Base-by-base conservation (phyloP, 495 filamentous ascomycete species). In the Penicillium fimorum region DNA sequence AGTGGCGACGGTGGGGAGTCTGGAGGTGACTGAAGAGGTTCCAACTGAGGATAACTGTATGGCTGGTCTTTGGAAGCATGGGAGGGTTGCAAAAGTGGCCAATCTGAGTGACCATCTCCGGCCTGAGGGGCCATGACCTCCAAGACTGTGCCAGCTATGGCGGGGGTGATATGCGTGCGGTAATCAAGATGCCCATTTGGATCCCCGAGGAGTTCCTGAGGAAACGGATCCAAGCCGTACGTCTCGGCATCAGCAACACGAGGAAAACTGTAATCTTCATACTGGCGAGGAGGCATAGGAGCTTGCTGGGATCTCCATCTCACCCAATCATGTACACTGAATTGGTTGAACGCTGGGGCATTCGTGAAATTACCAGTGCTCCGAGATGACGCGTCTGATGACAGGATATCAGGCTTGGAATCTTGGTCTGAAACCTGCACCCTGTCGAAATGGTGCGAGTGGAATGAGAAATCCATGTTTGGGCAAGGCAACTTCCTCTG, bases 401-500 rank as follows among this genome's bases (percentile, higher is more conserved):
- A 53, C 29, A 46, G 47, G 30, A 50, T 53, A 33, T 55, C 54
- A 9, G 62, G 58, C 41, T 58, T 56, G 45, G 57, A 59, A 53
- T 62, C 64, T 22, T 64, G 68, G 56, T 60, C 62, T 61, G 71
- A 50, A 40, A 66, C 56, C 44, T 67, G 64, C 57, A 58, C 62
- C 47, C 61, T 30, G 44, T 54, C 53, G 25, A 57, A 62, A 41
- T 52, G 50, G 47, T 60, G 53, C 32, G 62, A 49, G 25, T 52
- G 32, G 24, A 58, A 53, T 37, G 66, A 64, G 37, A 22, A 57
- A 51, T 70, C 57, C 70, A 73, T 73, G 49, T 30, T 18, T 25
- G 12, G 22, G 18, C 3, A 30, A 49, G 32, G 11, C 47, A 5
- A 13, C 6, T 13, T 46, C 13, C 43, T 29, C 25, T 4, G 11